Evolutionary conservation across 441 rosid genomes (phyloP).

Genomic region (Codiaeum variegatum): DNA sequence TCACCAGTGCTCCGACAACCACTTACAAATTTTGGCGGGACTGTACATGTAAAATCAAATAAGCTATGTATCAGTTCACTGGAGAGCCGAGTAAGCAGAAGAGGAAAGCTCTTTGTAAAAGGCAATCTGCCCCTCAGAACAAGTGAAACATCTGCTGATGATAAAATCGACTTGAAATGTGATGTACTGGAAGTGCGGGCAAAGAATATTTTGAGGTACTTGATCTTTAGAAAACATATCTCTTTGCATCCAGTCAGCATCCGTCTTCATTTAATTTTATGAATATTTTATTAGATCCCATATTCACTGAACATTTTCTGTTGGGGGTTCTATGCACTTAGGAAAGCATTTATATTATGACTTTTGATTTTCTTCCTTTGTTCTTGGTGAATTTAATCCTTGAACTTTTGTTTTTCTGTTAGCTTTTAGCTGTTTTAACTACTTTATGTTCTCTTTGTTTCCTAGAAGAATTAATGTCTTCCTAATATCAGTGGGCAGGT

Average conservation of each 20-base stretch:
- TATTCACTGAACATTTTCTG: not conserved
- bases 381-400: not conserved
- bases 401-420: not conserved
- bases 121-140: constrained; percentile 89
- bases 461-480: constrained; percentile 26
- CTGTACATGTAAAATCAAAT: constrained; percentile 88
- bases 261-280: not conserved
- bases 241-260: constrained; percentile 9
- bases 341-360: not conserved
- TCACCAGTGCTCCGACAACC: constrained; percentile 89
- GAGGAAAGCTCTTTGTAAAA: constrained; percentile 80
- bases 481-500: constrained; percentile 88
- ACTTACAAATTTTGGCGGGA: constrained; percentile 90
- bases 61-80: constrained; percentile 72
- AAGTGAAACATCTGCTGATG: constrained; percentile 69
- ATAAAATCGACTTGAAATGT: constrained; percentile 93
- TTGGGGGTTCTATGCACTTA: not conserved
- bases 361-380: not conserved
- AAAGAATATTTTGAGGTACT: constrained; percentile 80
- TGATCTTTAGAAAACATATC: constrained; percentile 1
- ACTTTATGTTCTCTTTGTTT: constrained; percentile 11
- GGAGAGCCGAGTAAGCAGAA: constrained; percentile 93
- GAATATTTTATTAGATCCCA: not conserved
- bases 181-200: constrained; percentile 95
- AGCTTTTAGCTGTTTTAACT: constrained; percentile 9